Percentiles rank a stretch among this genome's conserved stretches.
Evolutionary conservation across 305 asterid genomes (phyloP).

Genomic region (Euphrasia arctica): DNA sequence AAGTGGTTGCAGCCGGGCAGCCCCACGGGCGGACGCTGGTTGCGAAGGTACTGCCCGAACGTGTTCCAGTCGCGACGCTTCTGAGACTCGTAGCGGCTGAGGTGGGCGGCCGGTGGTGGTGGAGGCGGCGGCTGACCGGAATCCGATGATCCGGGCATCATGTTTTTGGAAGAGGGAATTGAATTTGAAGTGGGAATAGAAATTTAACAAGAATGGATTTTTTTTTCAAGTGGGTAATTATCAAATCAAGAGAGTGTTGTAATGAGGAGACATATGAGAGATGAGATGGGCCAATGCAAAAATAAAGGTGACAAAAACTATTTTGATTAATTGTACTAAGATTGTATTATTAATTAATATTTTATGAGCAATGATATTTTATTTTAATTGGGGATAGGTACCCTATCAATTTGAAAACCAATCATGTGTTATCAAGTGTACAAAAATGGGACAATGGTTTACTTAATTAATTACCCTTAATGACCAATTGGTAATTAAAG

Average conservation of each 20-base stretch:
- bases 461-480: background rate
- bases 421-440: slow-evolving; percentile 47
- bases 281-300: slow-evolving; percentile 49
- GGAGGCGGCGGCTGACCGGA: background rate
- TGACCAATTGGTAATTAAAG: slow-evolving; percentile 25
- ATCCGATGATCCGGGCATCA: slow-evolving; percentile 43
- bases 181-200: too few relatives aligned
- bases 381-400: slow-evolving; percentile 24
- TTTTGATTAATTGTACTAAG: slow-evolving; percentile 54
- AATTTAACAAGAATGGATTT: too few relatives aligned
- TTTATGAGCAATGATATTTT: slow-evolving; percentile 19
- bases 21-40: slow-evolving; percentile 60
- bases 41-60: slow-evolving; percentile 73
- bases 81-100: slow-evolving; percentile 76
- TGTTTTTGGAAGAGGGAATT: background rate
- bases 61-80: slow-evolving; percentile 94
- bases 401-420: slow-evolving; percentile 35
- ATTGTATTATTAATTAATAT: too few relatives aligned
- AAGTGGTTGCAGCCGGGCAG: slow-evolving; percentile 50
- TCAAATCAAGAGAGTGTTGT: slow-evolving; percentile 44
- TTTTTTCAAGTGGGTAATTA: slow-evolving; percentile 34
- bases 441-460: slow-evolving; percentile 24
- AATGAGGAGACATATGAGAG: slow-evolving; percentile 42
- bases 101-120: slow-evolving; percentile 23
- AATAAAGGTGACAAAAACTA: slow-evolving; percentile 42